Percentiles rank a stretch among this genome's conserved stretches.
These are phyloP conservation scores for Alternaria tenuissima DNA, from an alignment of 2,329 filamentous ascomycete genomes.

Conservation along the genomic window DNA sequence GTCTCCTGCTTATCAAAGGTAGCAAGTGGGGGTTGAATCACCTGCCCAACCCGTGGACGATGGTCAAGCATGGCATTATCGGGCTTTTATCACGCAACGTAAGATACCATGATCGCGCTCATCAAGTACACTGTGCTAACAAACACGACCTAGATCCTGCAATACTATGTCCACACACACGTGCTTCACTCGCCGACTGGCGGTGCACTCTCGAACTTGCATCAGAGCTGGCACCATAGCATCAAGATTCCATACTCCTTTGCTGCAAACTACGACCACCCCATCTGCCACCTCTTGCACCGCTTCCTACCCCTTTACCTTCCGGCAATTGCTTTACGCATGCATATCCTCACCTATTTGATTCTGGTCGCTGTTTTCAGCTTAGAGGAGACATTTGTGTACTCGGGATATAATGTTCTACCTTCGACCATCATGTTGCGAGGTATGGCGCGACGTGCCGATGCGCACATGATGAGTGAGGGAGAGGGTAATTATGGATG, in stretches of 20 bases:
- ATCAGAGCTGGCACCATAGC: constrained; percentile 66
- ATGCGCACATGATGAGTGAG: constrained; percentile 65
- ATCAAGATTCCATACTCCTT: constrained; percentile 68
- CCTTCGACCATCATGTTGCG: constrained; percentile 65
- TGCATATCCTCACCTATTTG: constrained; percentile 77
- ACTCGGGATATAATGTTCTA: constrained; percentile 71
- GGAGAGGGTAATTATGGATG: constrained; percentile 69
- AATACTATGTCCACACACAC: constrained; percentile 78
- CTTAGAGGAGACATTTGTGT: constrained; percentile 71
- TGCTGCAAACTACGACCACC: constrained; percentile 73
- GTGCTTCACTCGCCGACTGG: constrained; percentile 66
- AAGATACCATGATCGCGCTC: constrained; percentile 27
- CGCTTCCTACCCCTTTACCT: constrained; percentile 72
- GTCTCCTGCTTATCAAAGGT: constrained; percentile 66
- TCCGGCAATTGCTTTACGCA: constrained; percentile 69
- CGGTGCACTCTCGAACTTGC: constrained; percentile 48
- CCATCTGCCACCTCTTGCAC: constrained; percentile 68
- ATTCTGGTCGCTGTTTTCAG: constrained; percentile 70
- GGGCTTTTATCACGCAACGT: constrained; percentile 67
- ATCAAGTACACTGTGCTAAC: constrained; percentile 19
- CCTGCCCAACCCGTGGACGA: constrained; percentile 69
- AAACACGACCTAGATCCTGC: constrained; percentile 59
- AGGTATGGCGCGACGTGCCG: constrained; percentile 65
- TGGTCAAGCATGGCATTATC: constrained; percentile 63
- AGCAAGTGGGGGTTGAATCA: constrained; percentile 67